These are phyloP conservation scores for Coemansia reversa DNA, from an alignment of 192 early-diverging fungal species.

Conservation along the genomic window DNA sequence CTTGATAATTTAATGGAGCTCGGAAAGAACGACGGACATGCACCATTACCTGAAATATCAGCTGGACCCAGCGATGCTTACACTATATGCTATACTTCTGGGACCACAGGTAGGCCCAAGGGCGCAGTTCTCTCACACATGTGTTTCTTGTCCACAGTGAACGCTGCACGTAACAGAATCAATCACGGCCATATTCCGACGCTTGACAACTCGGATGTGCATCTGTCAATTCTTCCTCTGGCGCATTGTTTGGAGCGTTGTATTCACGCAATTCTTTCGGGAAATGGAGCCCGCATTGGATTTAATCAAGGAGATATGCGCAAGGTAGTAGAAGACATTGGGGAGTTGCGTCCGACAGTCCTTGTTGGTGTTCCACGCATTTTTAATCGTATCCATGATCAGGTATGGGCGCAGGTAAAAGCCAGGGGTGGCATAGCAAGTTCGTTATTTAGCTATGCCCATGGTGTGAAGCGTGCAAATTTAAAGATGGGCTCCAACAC, in stretches of 20 bases:
- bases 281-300: conserved; percentile 62
- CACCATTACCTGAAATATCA: conserved; percentile 57
- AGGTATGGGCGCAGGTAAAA: conserved; percentile 83
- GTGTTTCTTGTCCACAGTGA: conserved; percentile 71
- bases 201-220: conserved; percentile 57
- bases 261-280: conserved; percentile 66
- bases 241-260: conserved; percentile 87
- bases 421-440: conserved; percentile 74
- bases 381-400: conserved; percentile 85
- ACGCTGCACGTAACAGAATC: conserved; percentile 17
- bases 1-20: conserved; percentile 60
- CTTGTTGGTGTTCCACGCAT: conserved; percentile 83
- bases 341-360: conserved; percentile 67
- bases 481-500: conserved; percentile 46
- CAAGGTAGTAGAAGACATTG: conserved; percentile 73
- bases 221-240: conserved; percentile 80
- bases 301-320: conserved; percentile 59
- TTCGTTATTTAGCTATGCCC: conserved; percentile 73
- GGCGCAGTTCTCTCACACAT: conserved; percentile 84
- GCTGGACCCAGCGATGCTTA: conserved; percentile 21
- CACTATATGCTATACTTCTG: conserved; percentile 87
- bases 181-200: conserved; percentile 24
- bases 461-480: conserved; percentile 66
- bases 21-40: conserved; percentile 49
- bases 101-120: conserved; percentile 92